Evolutionary conservation across 192 early-diverging fungal species (phyloP).

Genomic region (Thoreauomyces humboldtii): DNA sequence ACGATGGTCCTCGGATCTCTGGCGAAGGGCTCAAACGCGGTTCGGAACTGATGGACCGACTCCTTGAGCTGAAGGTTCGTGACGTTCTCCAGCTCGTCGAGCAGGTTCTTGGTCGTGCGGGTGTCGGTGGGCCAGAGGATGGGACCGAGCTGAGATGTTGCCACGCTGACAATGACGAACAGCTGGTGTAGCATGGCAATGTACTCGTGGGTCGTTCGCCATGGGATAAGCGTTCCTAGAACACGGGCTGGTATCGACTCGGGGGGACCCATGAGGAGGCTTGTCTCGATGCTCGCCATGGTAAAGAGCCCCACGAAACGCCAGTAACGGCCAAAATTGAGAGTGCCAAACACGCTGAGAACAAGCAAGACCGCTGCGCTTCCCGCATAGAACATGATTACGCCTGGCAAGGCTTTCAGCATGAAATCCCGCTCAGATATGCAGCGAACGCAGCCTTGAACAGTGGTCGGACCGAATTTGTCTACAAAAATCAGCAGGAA

Average conservation of each 20-base stretch:
- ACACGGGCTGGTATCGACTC: not conserved
- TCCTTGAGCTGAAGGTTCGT: slow-evolving; percentile 39
- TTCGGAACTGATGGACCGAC: slow-evolving; percentile 9
- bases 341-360: slow-evolving; percentile 36
- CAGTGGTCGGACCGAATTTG: slow-evolving; percentile 29
- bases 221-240: slow-evolving; percentile 23
- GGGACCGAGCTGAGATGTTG: slow-evolving; percentile 47
- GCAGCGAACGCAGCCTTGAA: slow-evolving; percentile 36
- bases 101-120: not conserved
- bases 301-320: slow-evolving; percentile 33
- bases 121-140: slow-evolving; percentile 32
- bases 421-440: slow-evolving; percentile 42
- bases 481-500: slow-evolving; percentile 25
- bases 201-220: slow-evolving; percentile 41
- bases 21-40: slow-evolving; percentile 37
- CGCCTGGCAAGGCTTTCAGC: slow-evolving; percentile 4
- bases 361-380: slow-evolving; percentile 30
- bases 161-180: slow-evolving; percentile 41
- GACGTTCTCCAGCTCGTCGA: slow-evolving; percentile 39
- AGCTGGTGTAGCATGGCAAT: slow-evolving; percentile 45
- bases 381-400: slow-evolving; percentile 35
- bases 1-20: slow-evolving; percentile 25
- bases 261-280: slow-evolving; percentile 13
- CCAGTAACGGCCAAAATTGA: slow-evolving; percentile 46
- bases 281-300: slow-evolving; percentile 34